phyloP scores from a whole-genome alignment of 495 filamentous ascomycete genomes.

The Lichina pygmaea region DNA sequence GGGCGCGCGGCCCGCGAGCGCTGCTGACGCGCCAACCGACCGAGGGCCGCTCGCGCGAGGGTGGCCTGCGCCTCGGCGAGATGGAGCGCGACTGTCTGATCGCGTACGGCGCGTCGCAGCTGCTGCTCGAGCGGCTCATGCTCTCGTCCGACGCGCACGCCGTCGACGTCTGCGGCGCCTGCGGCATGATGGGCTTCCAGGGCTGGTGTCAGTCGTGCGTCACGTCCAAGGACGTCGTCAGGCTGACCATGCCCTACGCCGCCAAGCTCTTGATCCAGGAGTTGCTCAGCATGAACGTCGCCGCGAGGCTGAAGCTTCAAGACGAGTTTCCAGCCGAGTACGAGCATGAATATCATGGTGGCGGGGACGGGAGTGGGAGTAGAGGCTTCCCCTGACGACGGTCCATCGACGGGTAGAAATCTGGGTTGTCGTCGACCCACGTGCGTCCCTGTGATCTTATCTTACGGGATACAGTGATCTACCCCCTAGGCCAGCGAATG shows the following conservation, averaged over 20 bases:
- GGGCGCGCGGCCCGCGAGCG: slow-evolving; percentile 65
- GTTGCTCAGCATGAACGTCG: slow-evolving; percentile 90
- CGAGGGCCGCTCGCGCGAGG: slow-evolving; percentile 77
- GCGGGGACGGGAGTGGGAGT: too few species aligned
- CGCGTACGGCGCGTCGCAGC: slow-evolving; percentile 61
- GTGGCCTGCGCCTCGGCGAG: slow-evolving; percentile 82
- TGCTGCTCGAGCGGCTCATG: slow-evolving; percentile 88
- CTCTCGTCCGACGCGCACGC: slow-evolving; percentile 67
- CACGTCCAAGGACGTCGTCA: slow-evolving; percentile 48
- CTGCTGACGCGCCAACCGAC: slow-evolving; percentile 90
- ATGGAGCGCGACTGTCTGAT: slow-evolving; percentile 61
- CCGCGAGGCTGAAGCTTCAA: slow-evolving; percentile 57
- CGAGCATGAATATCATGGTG: too few species aligned
- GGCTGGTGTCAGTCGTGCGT: slow-evolving; percentile 83
- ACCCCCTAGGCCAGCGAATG: too few species aligned
- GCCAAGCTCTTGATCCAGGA: slow-evolving; percentile 95
- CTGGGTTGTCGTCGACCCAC: too few species aligned
- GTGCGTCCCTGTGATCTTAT: too few species aligned
- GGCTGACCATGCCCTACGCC: slow-evolving; percentile 96
- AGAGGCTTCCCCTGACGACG: too few species aligned
- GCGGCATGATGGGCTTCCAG: slow-evolving; percentile 81
- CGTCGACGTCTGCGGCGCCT: slow-evolving; percentile 77
- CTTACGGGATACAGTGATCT: too few species aligned
- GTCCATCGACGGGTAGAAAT: too few species aligned
- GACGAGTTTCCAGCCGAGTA: slow-evolving; percentile 38